Evolutionary conservation across 192 early-diverging fungal genomes (phyloP).

Genomic region (Backusella morwellensis): DNA sequence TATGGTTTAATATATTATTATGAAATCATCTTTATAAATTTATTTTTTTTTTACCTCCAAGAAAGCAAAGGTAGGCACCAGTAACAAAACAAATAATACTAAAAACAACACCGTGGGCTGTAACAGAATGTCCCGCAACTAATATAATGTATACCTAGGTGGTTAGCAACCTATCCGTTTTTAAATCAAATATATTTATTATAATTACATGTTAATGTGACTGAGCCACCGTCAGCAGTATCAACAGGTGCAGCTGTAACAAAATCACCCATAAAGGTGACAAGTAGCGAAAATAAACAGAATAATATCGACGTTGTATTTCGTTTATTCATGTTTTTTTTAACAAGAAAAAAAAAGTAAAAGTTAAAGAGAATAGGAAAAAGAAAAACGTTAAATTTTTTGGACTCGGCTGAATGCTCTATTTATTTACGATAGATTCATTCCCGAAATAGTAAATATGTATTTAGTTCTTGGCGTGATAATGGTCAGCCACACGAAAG

Average conservation of each 20-base stretch:
- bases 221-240: neutral
- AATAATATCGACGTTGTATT: neutral
- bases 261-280: constrained; percentile 5
- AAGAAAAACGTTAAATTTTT: constrained; percentile 8
- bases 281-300: neutral
- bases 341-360: neutral
- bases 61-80: constrained; percentile 32
- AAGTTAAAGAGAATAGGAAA: neutral
- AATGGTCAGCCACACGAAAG: neutral
- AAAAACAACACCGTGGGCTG: constrained; percentile 28
- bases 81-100: constrained; percentile 30
- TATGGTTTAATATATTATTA: neutral
- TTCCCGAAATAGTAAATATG: neutral
- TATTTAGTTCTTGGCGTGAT: neutral
- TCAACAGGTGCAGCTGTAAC: constrained; percentile 13
- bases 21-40: neutral
- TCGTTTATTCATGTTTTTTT: neutral
- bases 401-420: neutral
- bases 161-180: neutral
- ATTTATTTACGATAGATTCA: neutral
- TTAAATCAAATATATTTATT: neutral
- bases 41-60: constrained; percentile 23
- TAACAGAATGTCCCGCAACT: constrained; percentile 19
- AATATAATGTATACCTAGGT: neutral
- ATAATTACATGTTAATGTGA: constrained; percentile 8